A percentile compares a stretch with the other conserved stretches of the same genome.
Evolutionary conservation across 371 early-diverging fungal species (phyloP).

Genomic region (Rhizopus sp.): DNA sequence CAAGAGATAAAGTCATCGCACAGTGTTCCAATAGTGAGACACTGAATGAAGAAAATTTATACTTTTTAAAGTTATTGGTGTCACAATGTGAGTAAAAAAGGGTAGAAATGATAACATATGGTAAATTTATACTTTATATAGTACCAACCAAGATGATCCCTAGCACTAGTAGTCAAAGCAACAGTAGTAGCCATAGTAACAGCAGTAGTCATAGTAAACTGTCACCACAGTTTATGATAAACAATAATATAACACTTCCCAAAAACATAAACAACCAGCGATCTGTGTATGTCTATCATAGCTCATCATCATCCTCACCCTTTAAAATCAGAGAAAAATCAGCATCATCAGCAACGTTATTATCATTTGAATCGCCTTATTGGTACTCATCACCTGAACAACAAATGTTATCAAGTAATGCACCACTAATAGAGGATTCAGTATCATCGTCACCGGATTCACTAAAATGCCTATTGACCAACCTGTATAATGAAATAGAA

Average conservation of each 20-base stretch:
- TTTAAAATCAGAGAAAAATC: constrained; percentile 47
- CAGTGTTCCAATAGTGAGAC: constrained; percentile 23
- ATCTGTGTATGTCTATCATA: constrained; percentile 41
- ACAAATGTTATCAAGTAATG: constrained; percentile 4
- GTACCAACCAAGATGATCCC: neutral
- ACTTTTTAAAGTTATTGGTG: constrained; percentile 34
- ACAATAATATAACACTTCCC: neutral
- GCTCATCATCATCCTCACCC: constrained; percentile 34
- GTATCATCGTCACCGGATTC: constrained; percentile 15
- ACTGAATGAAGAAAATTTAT: constrained; percentile 27
- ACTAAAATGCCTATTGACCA: constrained; percentile 26
- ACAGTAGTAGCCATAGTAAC: too few species aligned
- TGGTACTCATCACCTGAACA: constrained; percentile 25
- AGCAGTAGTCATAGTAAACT: too few species aligned
- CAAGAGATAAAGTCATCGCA: constrained; percentile 41
- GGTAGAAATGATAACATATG: constrained; percentile 6
- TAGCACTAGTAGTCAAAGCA: constrained; percentile 2
- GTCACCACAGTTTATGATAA: neutral
- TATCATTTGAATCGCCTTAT: constrained; percentile 38
- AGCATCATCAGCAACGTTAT: constrained; percentile 34
- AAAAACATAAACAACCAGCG: constrained; percentile 23
- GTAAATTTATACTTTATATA: neutral
- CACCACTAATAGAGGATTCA: constrained; percentile 6
- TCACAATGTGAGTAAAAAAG: constrained; percentile 32
- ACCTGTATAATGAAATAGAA: constrained; percentile 28